Percentiles rank a stretch among this genome's conserved stretches.
Evolutionary conservation across 257 asterid genomes (phyloP).

Genomic region (Ilex aquifolium): DNA sequence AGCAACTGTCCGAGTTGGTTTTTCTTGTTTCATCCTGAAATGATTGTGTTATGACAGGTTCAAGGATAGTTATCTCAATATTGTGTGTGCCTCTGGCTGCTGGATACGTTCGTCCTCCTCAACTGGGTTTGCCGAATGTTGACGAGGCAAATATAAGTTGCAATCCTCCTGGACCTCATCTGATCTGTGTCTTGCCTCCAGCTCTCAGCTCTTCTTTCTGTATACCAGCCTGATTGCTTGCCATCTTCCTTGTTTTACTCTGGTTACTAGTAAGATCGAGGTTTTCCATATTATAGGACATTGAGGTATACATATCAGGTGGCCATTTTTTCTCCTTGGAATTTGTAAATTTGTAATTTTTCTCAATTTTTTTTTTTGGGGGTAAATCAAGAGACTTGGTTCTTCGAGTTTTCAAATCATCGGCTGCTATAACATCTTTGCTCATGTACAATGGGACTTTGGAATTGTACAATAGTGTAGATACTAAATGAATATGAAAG

Average conservation of each 20-base stretch:
- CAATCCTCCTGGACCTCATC: constrained; percentile 94
- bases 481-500: too few species aligned
- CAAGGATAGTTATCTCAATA: constrained; percentile 68
- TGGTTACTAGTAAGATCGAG: not conserved
- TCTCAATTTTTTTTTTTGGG: not conserved
- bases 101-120: constrained; percentile 94
- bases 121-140: constrained; percentile 68
- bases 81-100: constrained; percentile 87
- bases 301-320: not conserved
- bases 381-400: constrained; percentile 4
- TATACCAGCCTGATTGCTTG: constrained; percentile 45
- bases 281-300: too few species aligned
- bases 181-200: constrained; percentile 90
- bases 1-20: not conserved
- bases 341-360: constrained; percentile 4
- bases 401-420: constrained; percentile 16
- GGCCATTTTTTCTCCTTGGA: not conserved
- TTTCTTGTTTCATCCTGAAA: constrained; percentile 3
- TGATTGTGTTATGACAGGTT: constrained; percentile 44
- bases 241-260: not conserved
- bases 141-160: constrained; percentile 69
- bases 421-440: constrained; percentile 9
- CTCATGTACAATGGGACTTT: constrained; percentile 27
- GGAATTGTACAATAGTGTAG: constrained; percentile 15
- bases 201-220: constrained; percentile 91